Evolutionary conservation across 805 yeast genomes (phyloP), one percentile per base, ranked within the genome.

Genomic region (Metschnikowia chrysomelidarum): DNA sequence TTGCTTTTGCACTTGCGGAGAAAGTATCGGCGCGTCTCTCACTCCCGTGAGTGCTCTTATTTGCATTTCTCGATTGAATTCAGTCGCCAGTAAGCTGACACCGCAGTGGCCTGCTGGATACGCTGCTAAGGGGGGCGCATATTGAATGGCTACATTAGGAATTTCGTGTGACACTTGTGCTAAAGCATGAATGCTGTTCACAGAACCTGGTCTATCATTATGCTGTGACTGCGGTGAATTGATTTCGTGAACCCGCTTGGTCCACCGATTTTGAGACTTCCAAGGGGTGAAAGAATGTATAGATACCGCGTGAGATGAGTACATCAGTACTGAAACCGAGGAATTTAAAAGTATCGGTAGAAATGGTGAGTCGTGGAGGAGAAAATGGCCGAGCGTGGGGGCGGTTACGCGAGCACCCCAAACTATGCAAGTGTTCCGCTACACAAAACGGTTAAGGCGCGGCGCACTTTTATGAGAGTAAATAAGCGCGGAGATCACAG

Each of bases 111-210:
- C 74, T 3, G 80, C 66, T 0, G 78, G 67, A 46, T 76, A 77
- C 2, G 79, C 75, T 13, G 75, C 67, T 15, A 77, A 52, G 7
- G 82, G 78, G 2, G 80, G 81, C 1, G 76, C 76, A 41, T 55
- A 64, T 23, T 42, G 46, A 16, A 39, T 25, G 18, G 49, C 46
- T 17, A 42, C 49, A 8, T 41, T 25, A 4, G 44, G 49, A 4
- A 38, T 29, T 8, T 42, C 42, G 7, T 32, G 41, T 9, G 47
- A 34, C 5, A 34, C 26, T 14, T 42, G 46, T 20, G 49, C 39
- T 9, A 39, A 25, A 9, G 34, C 28, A 23, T 43, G 46, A 19
- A 42, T 31, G 15, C 29, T 24, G 4, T 40, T 20, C 11, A 26
- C 32, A 15, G 33, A 36, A n/a, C 30, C 21, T 23, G 27, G 27